Evolutionary conservation across 495 filamentous ascomycete species (phyloP), one percentile per base, ranked within the genome.

Genomic region (Lichenothelia convexa): DNA sequence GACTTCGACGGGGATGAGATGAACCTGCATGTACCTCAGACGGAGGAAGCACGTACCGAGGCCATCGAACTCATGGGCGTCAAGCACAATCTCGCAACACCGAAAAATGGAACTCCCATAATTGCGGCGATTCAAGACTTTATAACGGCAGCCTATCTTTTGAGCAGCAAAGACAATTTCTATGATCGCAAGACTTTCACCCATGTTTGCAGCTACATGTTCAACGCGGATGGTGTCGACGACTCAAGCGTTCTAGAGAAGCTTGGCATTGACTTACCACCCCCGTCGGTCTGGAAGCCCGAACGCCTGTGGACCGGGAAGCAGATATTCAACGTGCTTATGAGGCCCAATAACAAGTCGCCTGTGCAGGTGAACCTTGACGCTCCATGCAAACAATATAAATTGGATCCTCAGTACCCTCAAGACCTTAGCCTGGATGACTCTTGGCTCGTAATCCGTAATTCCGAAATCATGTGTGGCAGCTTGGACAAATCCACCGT

Each of bases 1-100:
- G 89, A 97, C 73, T 97, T 97, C 51, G 89, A 97, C 47, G 89
- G 89, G 45, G 89, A 97, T 44, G 89, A 97, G 56, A 97, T 97
- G 89, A 97, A 97, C 48, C 56, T 97, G 42, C 89, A 97, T 57
- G 85, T 97, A 4, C 89, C 89, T 12, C 89, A 97, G 53, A 97
- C 91, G 2, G 89, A 95, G 60, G 89, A 97, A 59, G 89, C 89
- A 9, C 71, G 91, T 34, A 78, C 86, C 5, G 89, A 97, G 51
- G 89, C 89, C 0, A 89, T 92, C 56, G 80, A 85, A 50, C 58
- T 97, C 29, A 97, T 97, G 91, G 91, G 91, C 32, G 89, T 97
- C 2, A 93, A 94, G 57, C 73, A 95, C 60, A 97, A 97, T 51
- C 57, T 97, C 32, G 78, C 74, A 9, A 97, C 89, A 0, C 89